These are phyloP conservation scores for Aspergillus candidus DNA, from an alignment of 2,329 filamentous ascomycete species.

Conservation along the genomic window DNA sequence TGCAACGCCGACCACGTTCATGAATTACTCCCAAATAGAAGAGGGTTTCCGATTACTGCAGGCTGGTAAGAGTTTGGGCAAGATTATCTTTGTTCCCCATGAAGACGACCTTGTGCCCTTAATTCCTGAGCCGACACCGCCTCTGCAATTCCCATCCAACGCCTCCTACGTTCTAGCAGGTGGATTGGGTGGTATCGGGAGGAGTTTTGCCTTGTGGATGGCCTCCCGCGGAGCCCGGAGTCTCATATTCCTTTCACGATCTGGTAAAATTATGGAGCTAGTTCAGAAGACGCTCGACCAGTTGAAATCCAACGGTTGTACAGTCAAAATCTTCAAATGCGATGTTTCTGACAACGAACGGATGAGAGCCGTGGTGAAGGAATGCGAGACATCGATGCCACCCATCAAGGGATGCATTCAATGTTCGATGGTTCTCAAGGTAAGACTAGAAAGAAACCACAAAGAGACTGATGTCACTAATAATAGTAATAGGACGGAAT, in stretches of 20 bases:
- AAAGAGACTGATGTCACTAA: no score
- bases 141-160: not conserved
- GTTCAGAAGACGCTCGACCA: not conserved
- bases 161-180: constrained; percentile 13
- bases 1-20: no score
- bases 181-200: constrained; percentile 14
- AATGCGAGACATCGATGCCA: constrained; percentile 6
- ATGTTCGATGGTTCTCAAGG: constrained; percentile 19
- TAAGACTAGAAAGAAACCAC: no score
- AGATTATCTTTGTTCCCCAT: no score
- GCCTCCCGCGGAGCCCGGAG: constrained; percentile 6
- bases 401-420: constrained; percentile 31
- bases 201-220: constrained; percentile 7
- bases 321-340: constrained; percentile 15
- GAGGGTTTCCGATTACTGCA: no score
- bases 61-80: no score
- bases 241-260: constrained; percentile 10
- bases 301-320: constrained; percentile 6
- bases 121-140: no score
- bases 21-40: no score
- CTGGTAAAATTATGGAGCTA: not conserved
- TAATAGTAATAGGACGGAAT: constrained; percentile 19
- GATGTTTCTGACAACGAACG: constrained; percentile 11
- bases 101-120: no score
- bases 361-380: no score